phyloP scores from a whole-genome alignment of 2,329 filamentous ascomycete species.

The Stachybotrys elegans region DNA sequence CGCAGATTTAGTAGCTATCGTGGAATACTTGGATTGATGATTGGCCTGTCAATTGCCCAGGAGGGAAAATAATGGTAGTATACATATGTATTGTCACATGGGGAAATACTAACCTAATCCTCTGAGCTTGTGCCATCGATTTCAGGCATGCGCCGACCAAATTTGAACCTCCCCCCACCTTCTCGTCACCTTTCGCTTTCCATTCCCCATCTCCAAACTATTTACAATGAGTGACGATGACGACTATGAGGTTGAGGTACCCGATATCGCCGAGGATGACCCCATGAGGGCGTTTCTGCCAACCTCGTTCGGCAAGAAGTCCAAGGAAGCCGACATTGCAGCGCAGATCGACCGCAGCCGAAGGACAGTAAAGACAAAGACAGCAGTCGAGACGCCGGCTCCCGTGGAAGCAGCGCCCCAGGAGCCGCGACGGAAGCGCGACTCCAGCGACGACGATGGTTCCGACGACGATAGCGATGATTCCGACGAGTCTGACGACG shows the following conservation, averaged over 20 bases:
- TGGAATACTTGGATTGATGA: too few species aligned
- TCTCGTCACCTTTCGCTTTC: constrained; percentile 8
- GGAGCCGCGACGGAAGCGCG: constrained; percentile 23
- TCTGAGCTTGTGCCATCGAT: neutral
- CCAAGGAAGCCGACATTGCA: constrained; percentile 65
- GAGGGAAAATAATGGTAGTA: too few species aligned
- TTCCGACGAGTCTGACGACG: constrained; percentile 60
- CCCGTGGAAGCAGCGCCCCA: constrained; percentile 10
- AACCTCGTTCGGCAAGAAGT: constrained; percentile 78
- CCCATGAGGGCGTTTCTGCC: constrained; percentile 75
- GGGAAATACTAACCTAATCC: too few species aligned
- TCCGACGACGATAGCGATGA: constrained; percentile 42
- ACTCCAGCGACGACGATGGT: constrained; percentile 40
- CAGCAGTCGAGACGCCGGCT: constrained; percentile 8
- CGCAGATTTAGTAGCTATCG: too few species aligned
- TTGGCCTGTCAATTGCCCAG: too few species aligned
- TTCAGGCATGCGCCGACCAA: neutral
- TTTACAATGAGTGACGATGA: constrained; percentile 54
- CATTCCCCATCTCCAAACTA: constrained; percentile 7
- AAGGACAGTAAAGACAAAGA: constrained; percentile 36
- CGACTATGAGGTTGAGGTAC: constrained; percentile 51
- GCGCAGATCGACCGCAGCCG: constrained; percentile 78
- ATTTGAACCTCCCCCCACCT: constrained; percentile 12
- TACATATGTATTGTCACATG: too few species aligned
- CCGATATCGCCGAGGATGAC: constrained; percentile 56